A percentile compares a stretch with the other conserved stretches of the same genome.
Conservation (phyloP, 2,329 filamentous ascomycete genomes). For the Tothia fuscella region DNA sequence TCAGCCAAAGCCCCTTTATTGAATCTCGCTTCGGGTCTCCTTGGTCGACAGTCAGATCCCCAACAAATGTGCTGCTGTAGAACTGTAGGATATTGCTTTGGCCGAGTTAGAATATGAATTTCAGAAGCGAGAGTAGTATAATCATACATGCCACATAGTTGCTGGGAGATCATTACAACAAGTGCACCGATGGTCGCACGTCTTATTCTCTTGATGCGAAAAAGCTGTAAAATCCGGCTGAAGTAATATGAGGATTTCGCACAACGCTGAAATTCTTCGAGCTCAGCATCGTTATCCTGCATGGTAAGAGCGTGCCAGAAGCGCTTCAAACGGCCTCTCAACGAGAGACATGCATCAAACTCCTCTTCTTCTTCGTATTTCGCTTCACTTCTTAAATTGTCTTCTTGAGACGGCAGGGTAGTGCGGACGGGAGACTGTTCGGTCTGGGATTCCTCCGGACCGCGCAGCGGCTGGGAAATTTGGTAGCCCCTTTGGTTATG, state of each 20-base stretch:
- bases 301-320: background rate
- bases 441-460: background rate
- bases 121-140: too few species aligned
- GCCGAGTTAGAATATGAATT: too few species aligned
- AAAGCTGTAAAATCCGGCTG: slow-evolving; percentile 27
- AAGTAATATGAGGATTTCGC: slow-evolving; percentile 14
- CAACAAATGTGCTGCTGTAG: background rate
- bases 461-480: background rate
- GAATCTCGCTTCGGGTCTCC: too few species aligned
- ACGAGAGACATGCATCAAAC: background rate
- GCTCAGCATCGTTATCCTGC: background rate
- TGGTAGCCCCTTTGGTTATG: background rate
- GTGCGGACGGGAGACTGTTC: background rate
- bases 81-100: slow-evolving; percentile 5
- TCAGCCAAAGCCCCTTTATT: slow-evolving; percentile 16
- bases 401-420: background rate
- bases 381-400: background rate
- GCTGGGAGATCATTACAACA: slow-evolving; percentile 26
- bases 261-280: background rate
- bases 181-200: slow-evolving; percentile 22
- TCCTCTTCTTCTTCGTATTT: background rate
- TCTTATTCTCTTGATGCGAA: slow-evolving; percentile 21
- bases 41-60: too few species aligned
- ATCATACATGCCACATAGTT: slow-evolving; percentile 14
- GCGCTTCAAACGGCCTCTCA: background rate